These are phyloP conservation scores for Phytophthora pluvialis DNA, from an alignment of 352 stramenopile species.

Conservation along the genomic window DNA sequence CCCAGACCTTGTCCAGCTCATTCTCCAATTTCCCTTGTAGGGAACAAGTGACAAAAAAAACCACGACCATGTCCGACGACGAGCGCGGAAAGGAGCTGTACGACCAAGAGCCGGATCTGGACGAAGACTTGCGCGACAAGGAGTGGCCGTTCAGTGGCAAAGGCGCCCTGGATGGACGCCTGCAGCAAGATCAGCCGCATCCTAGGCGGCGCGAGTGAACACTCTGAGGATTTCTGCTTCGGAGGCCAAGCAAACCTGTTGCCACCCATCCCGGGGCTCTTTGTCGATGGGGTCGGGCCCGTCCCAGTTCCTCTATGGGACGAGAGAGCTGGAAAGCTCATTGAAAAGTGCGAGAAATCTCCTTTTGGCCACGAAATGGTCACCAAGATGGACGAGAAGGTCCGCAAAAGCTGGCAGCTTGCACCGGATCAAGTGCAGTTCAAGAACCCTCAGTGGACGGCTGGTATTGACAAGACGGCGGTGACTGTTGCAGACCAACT, in stretches of 20 bases:
- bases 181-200: too few relatives aligned
- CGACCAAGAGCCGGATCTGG: too few relatives aligned
- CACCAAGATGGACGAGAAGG: constrained; percentile 28
- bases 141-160: too few relatives aligned
- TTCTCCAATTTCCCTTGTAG: too few relatives aligned
- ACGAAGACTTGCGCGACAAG: too few relatives aligned
- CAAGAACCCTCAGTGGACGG: constrained; percentile 17
- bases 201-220: too few relatives aligned
- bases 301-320: constrained; percentile 15
- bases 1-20: too few relatives aligned
- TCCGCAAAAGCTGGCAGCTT: constrained; percentile 33
- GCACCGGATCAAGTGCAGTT: constrained; percentile 14
- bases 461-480: constrained; percentile 15
- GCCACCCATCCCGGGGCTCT: constrained; percentile 5
- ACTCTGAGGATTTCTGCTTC: constrained; percentile 7
- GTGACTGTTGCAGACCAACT: constrained; percentile 9
- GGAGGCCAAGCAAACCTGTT: constrained; percentile 8
- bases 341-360: constrained; percentile 35
- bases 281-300: constrained; percentile 18
- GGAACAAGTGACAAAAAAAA: too few relatives aligned
- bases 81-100: too few relatives aligned
- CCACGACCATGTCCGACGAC: too few relatives aligned
- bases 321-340: constrained; percentile 11
- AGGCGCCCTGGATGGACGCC: too few relatives aligned
- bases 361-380: constrained; percentile 20